Conservation (phyloP, 495 filamentous ascomycete species). For the Hypomontagnella monticulosa region DNA sequence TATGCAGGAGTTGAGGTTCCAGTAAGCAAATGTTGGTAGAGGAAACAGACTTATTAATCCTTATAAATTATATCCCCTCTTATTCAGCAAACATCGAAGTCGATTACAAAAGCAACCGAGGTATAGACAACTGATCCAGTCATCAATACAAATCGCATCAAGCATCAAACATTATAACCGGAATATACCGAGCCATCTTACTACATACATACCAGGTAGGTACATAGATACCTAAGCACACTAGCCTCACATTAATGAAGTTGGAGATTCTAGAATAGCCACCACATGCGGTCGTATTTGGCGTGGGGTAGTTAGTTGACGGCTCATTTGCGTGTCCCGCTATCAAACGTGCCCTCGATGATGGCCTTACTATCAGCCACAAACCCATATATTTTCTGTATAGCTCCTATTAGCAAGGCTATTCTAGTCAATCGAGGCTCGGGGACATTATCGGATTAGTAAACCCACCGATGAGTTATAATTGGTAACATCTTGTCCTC, state of each 20-base stretch:
- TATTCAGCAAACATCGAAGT: background rate
- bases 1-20: too few relatives aligned
- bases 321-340: background rate
- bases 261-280: background rate
- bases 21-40: too few relatives aligned
- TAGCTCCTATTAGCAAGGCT: background rate
- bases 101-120: background rate
- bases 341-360: background rate
- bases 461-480: conserved; percentile 49
- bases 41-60: background rate
- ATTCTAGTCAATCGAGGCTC: too few relatives aligned
- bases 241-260: background rate
- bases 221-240: too few relatives aligned
- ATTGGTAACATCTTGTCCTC: conserved; percentile 45
- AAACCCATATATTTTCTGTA: conserved; percentile 2
- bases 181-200: background rate
- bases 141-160: conserved; percentile 7
- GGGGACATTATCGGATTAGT: background rate
- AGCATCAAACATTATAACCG: background rate
- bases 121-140: background rate
- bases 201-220: background rate
- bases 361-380: conserved; percentile 4
- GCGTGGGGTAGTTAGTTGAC: too few relatives aligned
- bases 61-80: background rate
- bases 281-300: too few relatives aligned